Conservation (phyloP, 345 rosid species). For the Sisymbrium irio region DNA sequence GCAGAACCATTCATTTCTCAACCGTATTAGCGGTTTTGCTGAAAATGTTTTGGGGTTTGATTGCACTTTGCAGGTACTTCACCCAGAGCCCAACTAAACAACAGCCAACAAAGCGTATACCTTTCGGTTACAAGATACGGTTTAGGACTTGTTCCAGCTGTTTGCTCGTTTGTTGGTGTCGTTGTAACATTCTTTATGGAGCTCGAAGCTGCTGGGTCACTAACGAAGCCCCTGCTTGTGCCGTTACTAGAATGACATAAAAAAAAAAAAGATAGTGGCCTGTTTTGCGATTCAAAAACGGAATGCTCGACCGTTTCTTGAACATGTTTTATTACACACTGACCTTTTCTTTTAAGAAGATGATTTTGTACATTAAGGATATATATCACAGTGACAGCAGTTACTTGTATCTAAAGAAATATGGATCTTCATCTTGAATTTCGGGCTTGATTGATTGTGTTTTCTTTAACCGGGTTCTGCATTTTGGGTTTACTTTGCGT, state of each 20-base stretch:
- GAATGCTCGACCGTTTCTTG: background rate
- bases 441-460: constrained; percentile 14
- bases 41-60: background rate
- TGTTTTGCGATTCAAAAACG: background rate
- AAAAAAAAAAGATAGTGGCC: background rate
- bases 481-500: background rate
- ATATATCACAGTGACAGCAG: constrained; percentile 5
- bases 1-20: background rate
- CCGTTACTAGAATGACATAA: constrained; percentile 64
- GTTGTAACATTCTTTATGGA: constrained; percentile 71
- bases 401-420: background rate
- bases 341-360: constrained; percentile 6
- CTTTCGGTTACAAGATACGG: constrained; percentile 79
- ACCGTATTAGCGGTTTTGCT: background rate
- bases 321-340: constrained; percentile 6
- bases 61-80: constrained; percentile 57
- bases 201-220: constrained; percentile 38
- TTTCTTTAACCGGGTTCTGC: background rate
- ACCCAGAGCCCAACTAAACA: constrained; percentile 35
- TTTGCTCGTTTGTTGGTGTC: constrained; percentile 73
- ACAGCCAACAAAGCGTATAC: constrained; percentile 19
- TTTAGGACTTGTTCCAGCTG: constrained; percentile 80
- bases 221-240: constrained; percentile 46
- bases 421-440: background rate
- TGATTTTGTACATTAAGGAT: constrained; percentile 24